Percentiles rank a stretch among this genome's conserved stretches.
Conservation (phyloP, 345 rosid species). For the Gossypium thurberi region DNA sequence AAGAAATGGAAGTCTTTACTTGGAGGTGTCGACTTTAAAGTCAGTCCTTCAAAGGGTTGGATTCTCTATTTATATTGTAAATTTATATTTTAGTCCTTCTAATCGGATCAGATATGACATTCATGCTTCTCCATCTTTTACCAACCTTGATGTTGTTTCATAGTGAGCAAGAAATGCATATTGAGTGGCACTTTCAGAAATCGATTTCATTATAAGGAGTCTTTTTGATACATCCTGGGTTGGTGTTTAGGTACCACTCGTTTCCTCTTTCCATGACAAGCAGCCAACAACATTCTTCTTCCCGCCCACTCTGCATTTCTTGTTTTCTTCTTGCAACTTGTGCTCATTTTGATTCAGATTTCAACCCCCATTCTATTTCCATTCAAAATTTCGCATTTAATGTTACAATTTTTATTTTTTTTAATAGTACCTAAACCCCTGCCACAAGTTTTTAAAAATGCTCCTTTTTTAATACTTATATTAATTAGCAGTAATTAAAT, state of each 20-base stretch:
- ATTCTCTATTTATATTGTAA: too few relatives aligned
- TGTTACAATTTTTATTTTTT: neutral
- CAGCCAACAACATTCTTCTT: neutral
- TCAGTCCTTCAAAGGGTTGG: too few relatives aligned
- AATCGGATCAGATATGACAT: too few relatives aligned
- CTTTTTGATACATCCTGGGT: too few relatives aligned
- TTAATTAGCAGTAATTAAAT: neutral
- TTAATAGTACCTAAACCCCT: neutral
- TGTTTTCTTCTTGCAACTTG: conserved; percentile 14
- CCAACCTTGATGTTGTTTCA: too few relatives aligned
- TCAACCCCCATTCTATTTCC: neutral
- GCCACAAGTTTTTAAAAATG: neutral
- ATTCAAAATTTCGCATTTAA: neutral
- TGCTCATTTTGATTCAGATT: neutral
- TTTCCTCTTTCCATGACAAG: neutral
- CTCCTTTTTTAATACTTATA: neutral
- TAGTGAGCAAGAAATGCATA: too few relatives aligned
- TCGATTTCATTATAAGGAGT: too few relatives aligned
- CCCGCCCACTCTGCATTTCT: neutral
- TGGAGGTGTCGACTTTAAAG: too few relatives aligned
- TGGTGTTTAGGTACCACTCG: neutral
- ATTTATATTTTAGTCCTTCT: too few relatives aligned
- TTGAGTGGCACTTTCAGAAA: too few relatives aligned
- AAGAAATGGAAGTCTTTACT: too few relatives aligned
- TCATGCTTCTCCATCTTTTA: too few relatives aligned